Conservation (phyloP, 768 basidiomycete species). For the Ephemerocybe angulata region DNA sequence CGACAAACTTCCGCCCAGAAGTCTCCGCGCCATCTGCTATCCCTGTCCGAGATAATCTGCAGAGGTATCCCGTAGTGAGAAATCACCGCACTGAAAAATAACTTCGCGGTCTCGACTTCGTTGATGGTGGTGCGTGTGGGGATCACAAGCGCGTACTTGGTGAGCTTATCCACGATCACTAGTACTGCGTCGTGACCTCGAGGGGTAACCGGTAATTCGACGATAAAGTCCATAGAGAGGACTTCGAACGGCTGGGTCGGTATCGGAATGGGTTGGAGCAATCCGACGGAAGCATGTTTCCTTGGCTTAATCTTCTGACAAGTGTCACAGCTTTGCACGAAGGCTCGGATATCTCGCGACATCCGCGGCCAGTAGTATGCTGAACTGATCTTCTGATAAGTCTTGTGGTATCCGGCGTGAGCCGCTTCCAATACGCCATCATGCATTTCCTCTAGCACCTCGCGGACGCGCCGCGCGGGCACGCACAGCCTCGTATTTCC, state of each 20-base stretch:
- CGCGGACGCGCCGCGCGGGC: constrained; percentile 11
- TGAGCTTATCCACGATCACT: background rate
- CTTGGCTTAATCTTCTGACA: constrained; percentile 19
- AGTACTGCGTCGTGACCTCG: background rate
- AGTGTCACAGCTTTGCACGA: constrained; percentile 20
- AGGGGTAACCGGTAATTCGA: background rate
- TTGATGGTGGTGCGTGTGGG: background rate
- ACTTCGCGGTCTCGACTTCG: background rate
- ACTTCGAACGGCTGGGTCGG: constrained; percentile 14
- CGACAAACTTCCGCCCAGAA: constrained; percentile 29
- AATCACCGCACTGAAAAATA: background rate
- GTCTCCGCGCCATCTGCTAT: background rate
- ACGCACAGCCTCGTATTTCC: constrained; percentile 25
- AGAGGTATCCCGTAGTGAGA: background rate
- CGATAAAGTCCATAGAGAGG: background rate
- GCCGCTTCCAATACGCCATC: constrained; percentile 21
- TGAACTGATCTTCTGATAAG: constrained; percentile 18
- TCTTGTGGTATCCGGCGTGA: constrained; percentile 26
- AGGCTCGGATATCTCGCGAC: constrained; percentile 20
- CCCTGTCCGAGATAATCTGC: background rate
- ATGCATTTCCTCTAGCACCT: constrained; percentile 24
- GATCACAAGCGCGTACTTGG: background rate
- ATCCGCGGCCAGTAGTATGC: constrained; percentile 31
- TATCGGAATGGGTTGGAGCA: constrained; percentile 27
- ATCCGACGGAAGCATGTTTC: constrained; percentile 25